Evolutionary conservation across 2,329 filamentous ascomycete genomes (phyloP).

Genomic region (Colletotrichum simmondsii): DNA sequence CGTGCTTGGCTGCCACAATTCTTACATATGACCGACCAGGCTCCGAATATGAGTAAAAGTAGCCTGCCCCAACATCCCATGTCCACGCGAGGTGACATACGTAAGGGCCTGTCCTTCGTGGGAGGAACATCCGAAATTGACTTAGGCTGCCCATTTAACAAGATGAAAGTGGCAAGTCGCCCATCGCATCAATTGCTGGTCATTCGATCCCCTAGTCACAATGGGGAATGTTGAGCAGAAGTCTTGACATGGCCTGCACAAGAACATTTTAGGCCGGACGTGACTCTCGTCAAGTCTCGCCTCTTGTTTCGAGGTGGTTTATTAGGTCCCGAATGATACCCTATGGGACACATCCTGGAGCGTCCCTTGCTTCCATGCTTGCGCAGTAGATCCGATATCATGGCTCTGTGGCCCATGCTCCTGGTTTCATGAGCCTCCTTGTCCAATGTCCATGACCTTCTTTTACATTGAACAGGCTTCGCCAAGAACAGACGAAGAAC

Average conservation of each 20-base stretch:
- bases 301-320: constrained; percentile 26
- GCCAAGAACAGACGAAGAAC: constrained; percentile 20
- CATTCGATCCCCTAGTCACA: constrained; percentile 16
- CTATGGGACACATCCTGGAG: constrained; percentile 21
- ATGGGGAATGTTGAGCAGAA: background rate
- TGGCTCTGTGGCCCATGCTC: constrained; percentile 20
- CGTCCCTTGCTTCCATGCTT: background rate
- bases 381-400: constrained; percentile 10
- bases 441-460: background rate
- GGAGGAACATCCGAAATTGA: constrained; percentile 25
- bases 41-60: constrained; percentile 13
- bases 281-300: constrained; percentile 24
- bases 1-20: background rate
- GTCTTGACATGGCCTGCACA: background rate
- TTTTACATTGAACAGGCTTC: background rate
- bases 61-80: constrained; percentile 29
- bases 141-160: background rate
- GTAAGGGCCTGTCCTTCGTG: constrained; percentile 19
- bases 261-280: constrained; percentile 1
- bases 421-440: constrained; percentile 19
- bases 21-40: constrained; percentile 3
- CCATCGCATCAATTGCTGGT: constrained; percentile 13
- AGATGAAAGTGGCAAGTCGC: constrained; percentile 20
- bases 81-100: constrained; percentile 28
- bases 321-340: constrained; percentile 14